These are phyloP conservation scores for Flammula alnicola DNA, from an alignment of 1,284 basidiomycete species.

Conservation along the genomic window DNA sequence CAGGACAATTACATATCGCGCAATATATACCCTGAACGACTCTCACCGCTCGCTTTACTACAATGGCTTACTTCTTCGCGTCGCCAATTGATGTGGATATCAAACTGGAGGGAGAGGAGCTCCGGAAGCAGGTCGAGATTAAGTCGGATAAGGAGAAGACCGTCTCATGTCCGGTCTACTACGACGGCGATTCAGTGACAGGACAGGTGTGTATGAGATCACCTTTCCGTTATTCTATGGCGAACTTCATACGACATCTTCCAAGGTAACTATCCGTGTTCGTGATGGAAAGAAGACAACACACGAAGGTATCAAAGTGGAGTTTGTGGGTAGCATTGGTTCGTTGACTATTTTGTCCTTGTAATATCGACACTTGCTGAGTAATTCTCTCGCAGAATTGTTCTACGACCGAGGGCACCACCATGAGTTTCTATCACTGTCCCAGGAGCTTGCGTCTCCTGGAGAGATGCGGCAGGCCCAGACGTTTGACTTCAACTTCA, in stretches of 20 bases:
- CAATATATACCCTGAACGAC: conserved; percentile 6
- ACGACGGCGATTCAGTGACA: conserved; percentile 89
- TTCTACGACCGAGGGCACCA: conserved; percentile 98
- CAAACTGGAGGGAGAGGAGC: conserved; percentile 85
- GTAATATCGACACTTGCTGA: conserved; percentile 3
- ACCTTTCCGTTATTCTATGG: not conserved
- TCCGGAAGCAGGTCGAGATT: conserved; percentile 78
- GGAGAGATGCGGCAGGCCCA: conserved; percentile 96
- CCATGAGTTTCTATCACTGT: conserved; percentile 95
- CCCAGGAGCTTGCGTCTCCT: conserved; percentile 92
- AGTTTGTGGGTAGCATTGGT: conserved; percentile 98
- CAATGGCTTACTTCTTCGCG: conserved; percentile 86
- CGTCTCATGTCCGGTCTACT: conserved; percentile 90
- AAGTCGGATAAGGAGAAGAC: conserved; percentile 82
- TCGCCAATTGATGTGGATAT: conserved; percentile 93
- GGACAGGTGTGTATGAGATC: conserved; percentile 71
- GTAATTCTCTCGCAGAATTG: conserved; percentile 62
- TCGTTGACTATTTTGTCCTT: conserved; percentile 30
- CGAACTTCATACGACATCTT: not conserved
- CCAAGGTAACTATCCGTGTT: conserved; percentile 84
- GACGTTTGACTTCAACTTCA: conserved; percentile 96
- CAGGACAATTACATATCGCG: not conserved
- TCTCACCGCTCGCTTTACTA: not conserved
- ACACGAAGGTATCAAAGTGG: conserved; percentile 98
- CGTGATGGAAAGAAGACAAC: conserved; percentile 94